Evolutionary conservation across 805 yeast genomes (phyloP), one percentile per base, ranked within the genome.

Genomic region (Saccharomyces jurei): DNA sequence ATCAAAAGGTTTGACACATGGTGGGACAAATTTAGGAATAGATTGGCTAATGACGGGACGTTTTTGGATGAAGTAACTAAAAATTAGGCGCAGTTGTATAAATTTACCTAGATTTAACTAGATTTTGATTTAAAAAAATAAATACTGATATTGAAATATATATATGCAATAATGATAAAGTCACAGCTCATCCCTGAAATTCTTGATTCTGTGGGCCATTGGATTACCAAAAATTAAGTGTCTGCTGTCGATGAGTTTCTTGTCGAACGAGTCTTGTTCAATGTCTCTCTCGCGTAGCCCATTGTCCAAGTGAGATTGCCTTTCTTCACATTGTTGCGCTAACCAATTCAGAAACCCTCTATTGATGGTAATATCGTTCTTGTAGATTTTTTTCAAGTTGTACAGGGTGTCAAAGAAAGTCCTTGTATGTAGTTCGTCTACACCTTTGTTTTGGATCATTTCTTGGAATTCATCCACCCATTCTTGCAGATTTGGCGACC

Each of bases 21-120:
- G 99, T 89, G 99, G 99, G 84, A 79, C 59, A 91, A 89, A 70
- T 92, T 94, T 72, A 87, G 81, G 68, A 71, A 80, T 6, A 84
- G 86, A 64, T 63, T 94, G 56, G 77, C 81, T 10, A 87, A 86
- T 57, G 95, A 92, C 66, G 97, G 97, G 1, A 82, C 80, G 52
- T 91, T 89, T 66, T 70, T 92, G 50, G 88, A 89, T 57, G 76
- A 75, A 50, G 71, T 70, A 5, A 70, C 73, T 4, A 61, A 58
- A 41, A 55, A 52, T 31, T 58, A 50, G 31, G 13, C 30, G 9
- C 21, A 14, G 9, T 22, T 46, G 9, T 6, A 26, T 14, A 46
- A 22, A 1, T 10, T 6, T 22, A 25, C 10, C 6, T 22, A 26
- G 11, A 48, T n/a, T 11, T 9, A 47, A 22, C 2, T 6, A 11